Evolutionary conservation across 306 rosid genomes (phyloP).

Genomic region (Parietaria judaica): DNA sequence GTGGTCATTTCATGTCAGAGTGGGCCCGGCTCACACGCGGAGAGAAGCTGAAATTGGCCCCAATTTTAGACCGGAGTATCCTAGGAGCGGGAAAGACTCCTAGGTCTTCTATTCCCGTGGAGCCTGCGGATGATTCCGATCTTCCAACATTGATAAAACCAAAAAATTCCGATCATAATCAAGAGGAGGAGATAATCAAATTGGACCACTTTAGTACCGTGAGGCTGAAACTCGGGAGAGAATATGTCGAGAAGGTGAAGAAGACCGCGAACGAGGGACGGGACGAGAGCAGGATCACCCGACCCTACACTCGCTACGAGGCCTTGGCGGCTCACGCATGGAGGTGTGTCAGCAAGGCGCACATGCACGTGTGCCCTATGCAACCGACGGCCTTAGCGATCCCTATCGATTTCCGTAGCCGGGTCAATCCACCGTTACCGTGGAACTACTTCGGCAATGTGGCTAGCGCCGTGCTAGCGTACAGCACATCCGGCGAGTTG

Average conservation of each 20-base stretch:
- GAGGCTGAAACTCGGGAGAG: slow-evolving; percentile 21
- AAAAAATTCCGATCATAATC: no score
- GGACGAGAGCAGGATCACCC: slow-evolving; percentile 13
- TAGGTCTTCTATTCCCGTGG: no score
- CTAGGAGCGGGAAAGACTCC: no score
- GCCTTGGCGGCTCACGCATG: slow-evolving; percentile 19
- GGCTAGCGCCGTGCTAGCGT: slow-evolving; percentile 32
- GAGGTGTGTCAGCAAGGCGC: slow-evolving; percentile 52
- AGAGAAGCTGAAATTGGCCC: slow-evolving; percentile 24
- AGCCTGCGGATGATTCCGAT: no score
- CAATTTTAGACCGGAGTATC: slow-evolving; percentile 14
- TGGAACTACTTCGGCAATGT: no score
- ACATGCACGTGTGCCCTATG: slow-evolving; percentile 17
- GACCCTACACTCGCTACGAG: no score
- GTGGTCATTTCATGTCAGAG: slow-evolving; percentile 33
- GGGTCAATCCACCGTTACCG: no score
- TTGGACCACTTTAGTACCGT: no score
- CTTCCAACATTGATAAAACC: no score
- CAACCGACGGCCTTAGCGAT: slow-evolving; percentile 33
- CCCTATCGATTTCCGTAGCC: no score
- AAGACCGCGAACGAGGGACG: slow-evolving; percentile 28
- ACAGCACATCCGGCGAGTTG: slow-evolving; percentile 39
- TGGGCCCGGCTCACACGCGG: slow-evolving; percentile 24
- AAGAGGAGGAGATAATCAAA: no score
- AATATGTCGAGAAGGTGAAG: slow-evolving; percentile 34